Conservation (phyloP, 768 basidiomycete genomes). For the Tulasnella sp. region DNA sequence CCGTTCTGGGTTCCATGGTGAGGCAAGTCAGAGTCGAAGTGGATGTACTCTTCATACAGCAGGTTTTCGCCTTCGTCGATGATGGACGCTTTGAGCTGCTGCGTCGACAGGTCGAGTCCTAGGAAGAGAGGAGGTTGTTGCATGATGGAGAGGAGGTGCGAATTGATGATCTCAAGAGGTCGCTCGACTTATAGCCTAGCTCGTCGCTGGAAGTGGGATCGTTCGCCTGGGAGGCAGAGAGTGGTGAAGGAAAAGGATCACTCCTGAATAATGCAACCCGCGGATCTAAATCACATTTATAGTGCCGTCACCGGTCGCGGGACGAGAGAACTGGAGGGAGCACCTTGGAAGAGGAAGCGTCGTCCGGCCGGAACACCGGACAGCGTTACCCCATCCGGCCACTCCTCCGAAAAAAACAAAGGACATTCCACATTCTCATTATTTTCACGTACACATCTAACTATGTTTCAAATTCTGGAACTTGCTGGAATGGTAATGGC, state of each 20-base stretch:
- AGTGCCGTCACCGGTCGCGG: background rate
- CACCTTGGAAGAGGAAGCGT: background rate
- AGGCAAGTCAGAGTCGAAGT: slow-evolving; percentile 77
- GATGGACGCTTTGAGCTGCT: slow-evolving; percentile 74
- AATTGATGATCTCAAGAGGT: background rate
- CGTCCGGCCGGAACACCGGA: background rate
- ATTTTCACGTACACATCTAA: too few relatives aligned
- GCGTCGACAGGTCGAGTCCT: slow-evolving; percentile 83
- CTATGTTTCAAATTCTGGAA: too few relatives aligned
- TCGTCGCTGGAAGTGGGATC: background rate
- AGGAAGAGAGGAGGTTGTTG: slow-evolving; percentile 50
- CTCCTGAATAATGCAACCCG: background rate
- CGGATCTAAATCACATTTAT: background rate
- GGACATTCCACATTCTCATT: too few relatives aligned
- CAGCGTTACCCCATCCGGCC: too few relatives aligned
- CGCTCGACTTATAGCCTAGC: background rate
- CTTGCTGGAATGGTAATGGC: too few relatives aligned
- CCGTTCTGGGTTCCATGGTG: slow-evolving; percentile 63
- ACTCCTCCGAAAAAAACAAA: too few relatives aligned
- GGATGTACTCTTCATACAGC: slow-evolving; percentile 64
- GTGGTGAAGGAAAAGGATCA: background rate
- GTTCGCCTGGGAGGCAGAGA: background rate
- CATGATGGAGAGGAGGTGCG: slow-evolving; percentile 24
- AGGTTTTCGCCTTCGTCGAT: slow-evolving; percentile 54
- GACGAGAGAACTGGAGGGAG: background rate